A percentile compares a stretch with the other conserved stretches of the same genome.
phyloP scores from a whole-genome alignment of 805 yeast species.

The Starmera pachycereana region DNA sequence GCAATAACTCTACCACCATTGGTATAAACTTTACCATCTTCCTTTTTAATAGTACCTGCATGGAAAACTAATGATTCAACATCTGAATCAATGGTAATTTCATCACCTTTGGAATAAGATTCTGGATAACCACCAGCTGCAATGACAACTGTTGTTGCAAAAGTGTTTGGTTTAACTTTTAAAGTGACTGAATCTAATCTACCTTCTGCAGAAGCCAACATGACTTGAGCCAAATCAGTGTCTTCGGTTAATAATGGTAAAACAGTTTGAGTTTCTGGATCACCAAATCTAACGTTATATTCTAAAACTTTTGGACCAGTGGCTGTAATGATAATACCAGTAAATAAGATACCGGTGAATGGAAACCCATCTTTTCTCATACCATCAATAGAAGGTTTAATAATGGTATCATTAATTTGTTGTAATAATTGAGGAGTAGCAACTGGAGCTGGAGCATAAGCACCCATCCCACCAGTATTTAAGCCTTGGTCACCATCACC shows the following conservation, averaged over 20 bases:
- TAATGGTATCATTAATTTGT: conserved; percentile 61
- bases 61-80: conserved; percentile 74
- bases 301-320: conserved; percentile 91
- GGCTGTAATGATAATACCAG: conserved; percentile 88
- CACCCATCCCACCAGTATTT: conserved; percentile 99
- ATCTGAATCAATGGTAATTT: conserved; percentile 46
- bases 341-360: conserved; percentile 90
- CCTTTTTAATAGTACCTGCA: conserved; percentile 71
- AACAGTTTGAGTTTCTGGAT: conserved; percentile 97
- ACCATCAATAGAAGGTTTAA: conserved; percentile 89
- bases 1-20: conserved; percentile 97
- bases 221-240: conserved; percentile 87
- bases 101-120: conserved; percentile 75
- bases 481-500: conserved; percentile 91
- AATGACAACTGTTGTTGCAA: conserved; percentile 87
- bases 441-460: conserved; percentile 96
- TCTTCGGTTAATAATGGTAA: conserved; percentile 72
- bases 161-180: conserved; percentile 45
- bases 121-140: conserved; percentile 98
- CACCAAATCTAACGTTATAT: conserved; percentile 97
- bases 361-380: conserved; percentile 95
- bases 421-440: conserved; percentile 69
- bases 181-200: conserved; percentile 75
- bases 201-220: conserved; percentile 91
- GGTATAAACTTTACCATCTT: conserved; percentile 57